Evolutionary conservation across 306 rosid genomes (phyloP).

Genomic region (Erythrophleum fordii): DNA sequence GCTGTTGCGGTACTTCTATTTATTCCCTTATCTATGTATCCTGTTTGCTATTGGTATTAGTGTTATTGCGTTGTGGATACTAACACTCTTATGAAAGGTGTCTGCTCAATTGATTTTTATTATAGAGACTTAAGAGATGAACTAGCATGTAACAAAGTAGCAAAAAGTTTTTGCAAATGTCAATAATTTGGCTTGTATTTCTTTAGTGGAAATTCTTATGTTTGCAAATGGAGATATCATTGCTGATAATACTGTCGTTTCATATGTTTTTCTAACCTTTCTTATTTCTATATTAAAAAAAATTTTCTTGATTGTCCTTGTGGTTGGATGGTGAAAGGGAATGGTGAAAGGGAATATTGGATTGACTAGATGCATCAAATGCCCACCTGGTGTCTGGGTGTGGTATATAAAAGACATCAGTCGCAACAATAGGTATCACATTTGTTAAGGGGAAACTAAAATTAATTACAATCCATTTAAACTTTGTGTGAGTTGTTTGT

Average conservation of each 20-base stretch:
- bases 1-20: conserved; percentile 69
- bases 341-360: neutral
- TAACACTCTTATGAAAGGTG: neutral
- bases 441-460: neutral
- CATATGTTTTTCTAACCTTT: neutral
- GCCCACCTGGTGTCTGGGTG: neutral
- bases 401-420: neutral
- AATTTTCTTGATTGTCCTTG: neutral
- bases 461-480: neutral
- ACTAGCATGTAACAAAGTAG: conserved; percentile 1
- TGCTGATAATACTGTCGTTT: neutral
- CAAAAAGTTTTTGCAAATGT: neutral
- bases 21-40: conserved; percentile 9
- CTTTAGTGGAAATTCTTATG: conserved; percentile 19
- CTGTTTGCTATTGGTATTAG: neutral
- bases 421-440: neutral
- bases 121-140: neutral
- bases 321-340: neutral
- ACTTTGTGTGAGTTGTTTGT: neutral
- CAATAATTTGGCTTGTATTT: neutral
- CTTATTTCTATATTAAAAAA: neutral
- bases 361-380: neutral
- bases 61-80: neutral
- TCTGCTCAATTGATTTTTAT: conserved; percentile 1
- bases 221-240: neutral